A percentile compares a stretch with the other conserved stretches of the same genome.
phyloP scores from a whole-genome alignment of 2,329 filamentous ascomycete species.

The Cladophialophora exuberans region DNA sequence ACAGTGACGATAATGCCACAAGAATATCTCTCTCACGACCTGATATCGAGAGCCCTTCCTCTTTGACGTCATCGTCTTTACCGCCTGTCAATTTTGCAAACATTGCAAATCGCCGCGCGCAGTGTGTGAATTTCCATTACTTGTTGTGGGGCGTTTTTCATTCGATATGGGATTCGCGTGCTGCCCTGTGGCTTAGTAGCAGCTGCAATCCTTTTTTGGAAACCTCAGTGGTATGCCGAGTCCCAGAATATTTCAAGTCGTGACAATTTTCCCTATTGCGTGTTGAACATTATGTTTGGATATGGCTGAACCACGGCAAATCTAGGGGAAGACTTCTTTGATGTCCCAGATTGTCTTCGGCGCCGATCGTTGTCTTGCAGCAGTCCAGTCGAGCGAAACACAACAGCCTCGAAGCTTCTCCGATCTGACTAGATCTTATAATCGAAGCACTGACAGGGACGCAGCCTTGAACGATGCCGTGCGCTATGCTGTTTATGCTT shows the following conservation, averaged over 20 bases:
- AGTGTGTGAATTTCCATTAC: conserved; percentile 3
- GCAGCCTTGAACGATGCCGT: conserved; percentile 8
- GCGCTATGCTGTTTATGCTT: conserved; percentile 14
- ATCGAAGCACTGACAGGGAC: not conserved
- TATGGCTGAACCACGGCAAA: not conserved
- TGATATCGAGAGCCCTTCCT: not conserved
- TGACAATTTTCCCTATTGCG: not conserved
- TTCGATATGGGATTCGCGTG: conserved; percentile 10
- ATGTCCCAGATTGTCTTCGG: conserved; percentile 1
- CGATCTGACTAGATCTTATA: not conserved
- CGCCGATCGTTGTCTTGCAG: not conserved
- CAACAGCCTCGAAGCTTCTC: not conserved
- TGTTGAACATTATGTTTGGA: not conserved
- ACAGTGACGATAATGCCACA: not conserved
- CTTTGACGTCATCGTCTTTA: not conserved
- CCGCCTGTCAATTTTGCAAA: conserved; percentile 5
- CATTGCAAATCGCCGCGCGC: not conserved
- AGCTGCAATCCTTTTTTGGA: conserved; percentile 17
- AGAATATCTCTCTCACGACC: not conserved
- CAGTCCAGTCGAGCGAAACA: not conserved
- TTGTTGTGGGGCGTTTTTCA: conserved; percentile 18
- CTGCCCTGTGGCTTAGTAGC: conserved; percentile 9
- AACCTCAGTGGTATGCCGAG: not conserved
- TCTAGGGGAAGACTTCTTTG: not conserved
- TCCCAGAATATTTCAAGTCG: not conserved